Percentiles rank a stretch among this genome's conserved stretches.
These are phyloP conservation scores for Butyriboletus appendiculatus DNA, from an alignment of 1,284 basidiomycete genomes.

Conservation along the genomic window DNA sequence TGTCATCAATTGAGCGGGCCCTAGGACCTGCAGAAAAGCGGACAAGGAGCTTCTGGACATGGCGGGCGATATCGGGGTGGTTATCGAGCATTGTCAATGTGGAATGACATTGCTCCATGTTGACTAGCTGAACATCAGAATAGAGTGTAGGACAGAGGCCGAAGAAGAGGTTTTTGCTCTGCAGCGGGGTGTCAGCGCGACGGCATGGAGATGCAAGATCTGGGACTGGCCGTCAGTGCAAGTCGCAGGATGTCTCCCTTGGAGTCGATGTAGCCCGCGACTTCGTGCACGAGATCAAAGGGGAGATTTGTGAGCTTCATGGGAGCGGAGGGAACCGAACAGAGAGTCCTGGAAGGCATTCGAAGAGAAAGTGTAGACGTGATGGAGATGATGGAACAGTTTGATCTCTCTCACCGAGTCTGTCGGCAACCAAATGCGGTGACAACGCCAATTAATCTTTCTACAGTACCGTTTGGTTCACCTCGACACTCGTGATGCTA, in stretches of 20 bases:
- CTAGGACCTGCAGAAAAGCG: constrained; percentile 23
- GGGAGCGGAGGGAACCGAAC: not conserved
- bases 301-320: constrained; percentile 42
- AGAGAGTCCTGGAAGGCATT: not conserved
- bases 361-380: too few species aligned
- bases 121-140: constrained; percentile 51
- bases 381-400: too few species aligned
- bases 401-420: too few species aligned
- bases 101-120: constrained; percentile 54
- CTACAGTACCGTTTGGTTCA: too few species aligned
- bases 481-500: too few species aligned
- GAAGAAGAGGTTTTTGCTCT: constrained; percentile 49
- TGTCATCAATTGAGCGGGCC: constrained; percentile 11
- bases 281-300: constrained; percentile 64
- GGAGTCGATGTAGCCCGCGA: constrained; percentile 53
- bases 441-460: too few species aligned
- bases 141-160: constrained; percentile 62
- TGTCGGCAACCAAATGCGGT: too few species aligned
- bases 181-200: constrained; percentile 21
- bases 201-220: not conserved
- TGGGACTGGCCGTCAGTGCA: constrained; percentile 51
- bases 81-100: constrained; percentile 63
- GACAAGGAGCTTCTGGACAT: constrained; percentile 58
- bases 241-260: constrained; percentile 57
- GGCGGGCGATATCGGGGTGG: constrained; percentile 58